Evolutionary conservation across 805 yeast species (phyloP).

Genomic region (Candida awuae): DNA sequence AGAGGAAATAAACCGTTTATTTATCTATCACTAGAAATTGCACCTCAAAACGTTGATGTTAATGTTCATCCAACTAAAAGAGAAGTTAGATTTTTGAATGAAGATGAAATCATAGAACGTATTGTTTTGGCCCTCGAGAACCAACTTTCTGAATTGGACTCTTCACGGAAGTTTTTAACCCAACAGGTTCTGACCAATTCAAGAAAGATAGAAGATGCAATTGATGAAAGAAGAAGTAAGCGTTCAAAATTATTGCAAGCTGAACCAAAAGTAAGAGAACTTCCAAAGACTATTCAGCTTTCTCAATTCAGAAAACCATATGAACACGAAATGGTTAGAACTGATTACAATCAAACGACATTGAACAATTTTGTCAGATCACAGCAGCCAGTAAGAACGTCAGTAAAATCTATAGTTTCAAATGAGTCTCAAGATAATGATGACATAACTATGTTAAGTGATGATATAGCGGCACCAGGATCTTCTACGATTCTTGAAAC

Average conservation of each 20-base stretch:
- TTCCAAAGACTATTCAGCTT: constrained; percentile 6
- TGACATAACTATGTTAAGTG: background rate
- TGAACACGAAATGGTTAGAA: constrained; percentile 63
- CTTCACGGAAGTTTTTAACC: constrained; percentile 59
- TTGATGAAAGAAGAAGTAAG: constrained; percentile 6
- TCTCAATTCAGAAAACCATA: constrained; percentile 32
- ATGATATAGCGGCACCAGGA: background rate
- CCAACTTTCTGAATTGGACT: constrained; percentile 48
- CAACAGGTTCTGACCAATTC: constrained; percentile 45
- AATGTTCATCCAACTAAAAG: constrained; percentile 94
- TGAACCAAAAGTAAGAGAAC: background rate
- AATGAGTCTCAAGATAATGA: background rate
- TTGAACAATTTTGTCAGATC: constrained; percentile 32
- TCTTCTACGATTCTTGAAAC: constrained; percentile 4
- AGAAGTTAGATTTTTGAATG: constrained; percentile 79
- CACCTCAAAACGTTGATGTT: constrained; percentile 73
- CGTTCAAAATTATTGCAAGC: constrained; percentile 2
- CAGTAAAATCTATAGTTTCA: background rate
- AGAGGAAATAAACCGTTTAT: constrained; percentile 72
- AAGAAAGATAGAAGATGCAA: constrained; percentile 9
- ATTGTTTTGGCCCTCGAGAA: constrained; percentile 45
- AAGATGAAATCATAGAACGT: constrained; percentile 72
- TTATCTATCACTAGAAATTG: constrained; percentile 60
- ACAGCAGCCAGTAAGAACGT: background rate
- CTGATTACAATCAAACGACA: constrained; percentile 58